Conservation (phyloP, 306 rosid species). For the Mucuna pruriens region DNA sequence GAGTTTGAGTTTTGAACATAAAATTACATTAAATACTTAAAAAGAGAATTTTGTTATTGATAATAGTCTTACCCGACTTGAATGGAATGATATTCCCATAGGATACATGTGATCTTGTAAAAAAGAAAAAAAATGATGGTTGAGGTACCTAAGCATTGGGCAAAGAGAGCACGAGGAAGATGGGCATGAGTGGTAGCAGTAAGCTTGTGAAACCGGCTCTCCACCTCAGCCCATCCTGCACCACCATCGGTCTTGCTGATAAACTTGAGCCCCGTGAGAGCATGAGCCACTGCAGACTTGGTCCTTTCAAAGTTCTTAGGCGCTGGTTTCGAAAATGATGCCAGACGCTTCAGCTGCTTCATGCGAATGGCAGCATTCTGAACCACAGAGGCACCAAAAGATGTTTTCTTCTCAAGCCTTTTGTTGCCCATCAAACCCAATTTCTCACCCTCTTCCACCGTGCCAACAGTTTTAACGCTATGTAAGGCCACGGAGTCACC, state of each 20-base stretch:
- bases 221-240: constrained; percentile 60
- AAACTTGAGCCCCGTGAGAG: constrained; percentile 63
- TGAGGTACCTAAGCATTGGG: constrained; percentile 76
- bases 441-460: constrained; percentile 25
- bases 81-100: no score
- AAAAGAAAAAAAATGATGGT: no score
- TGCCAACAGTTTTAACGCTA: constrained; percentile 45
- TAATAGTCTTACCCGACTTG: no score
- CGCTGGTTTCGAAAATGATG: constrained; percentile 52
- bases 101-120: no score
- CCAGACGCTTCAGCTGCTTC: constrained; percentile 58
- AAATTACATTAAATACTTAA: no score
- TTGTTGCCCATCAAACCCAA: constrained; percentile 38
- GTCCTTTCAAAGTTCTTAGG: constrained; percentile 47
- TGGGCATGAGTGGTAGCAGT: constrained; percentile 55
- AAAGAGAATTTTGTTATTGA: no score
- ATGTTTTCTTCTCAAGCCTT: constrained; percentile 44
- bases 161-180: constrained; percentile 62
- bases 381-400: constrained; percentile 48
- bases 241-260: constrained; percentile 49
- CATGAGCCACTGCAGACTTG: constrained; percentile 54
- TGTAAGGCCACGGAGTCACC: constrained; percentile 55
- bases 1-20: no score
- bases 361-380: constrained; percentile 49
- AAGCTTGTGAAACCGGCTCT: constrained; percentile 51